Base-by-base conservation (phyloP, 352 stramenopile genomes). In the Phytophthora lateralis region DNA sequence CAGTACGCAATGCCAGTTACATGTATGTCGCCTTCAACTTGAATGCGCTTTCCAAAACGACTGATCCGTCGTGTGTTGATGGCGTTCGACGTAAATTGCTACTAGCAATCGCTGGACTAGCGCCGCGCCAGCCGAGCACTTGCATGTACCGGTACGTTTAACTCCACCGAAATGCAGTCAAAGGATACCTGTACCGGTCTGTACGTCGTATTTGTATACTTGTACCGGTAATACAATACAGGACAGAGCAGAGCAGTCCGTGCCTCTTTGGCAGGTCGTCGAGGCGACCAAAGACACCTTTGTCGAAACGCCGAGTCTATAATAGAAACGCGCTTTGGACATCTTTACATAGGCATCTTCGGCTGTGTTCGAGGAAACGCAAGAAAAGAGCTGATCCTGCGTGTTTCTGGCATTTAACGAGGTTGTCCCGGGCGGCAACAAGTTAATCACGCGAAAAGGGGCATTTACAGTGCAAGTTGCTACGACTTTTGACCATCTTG, bases 261-360 rank as follows among this genome's bases (percentile, higher is more conserved):
- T 39, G 34, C 34, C 10, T 15, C 14, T 34, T 44, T 43, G 14
- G 17, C n/a, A 9, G 26, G 12, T 8, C 32, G 24, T 4, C 53
- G 30, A 44, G 15, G 26, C 27, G 34, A 41, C 15, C 47, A 21
- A 55, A 55, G 11, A 15, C 48, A 61, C 55, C 61, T 69, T 69
- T 66, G 55, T 55, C 41, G 56, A 56, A 49, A 39, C 32, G 17
- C 12, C 29, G 46, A 64, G 32, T 38, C 14, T 38, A 24, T 24
- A 39, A 27, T 65, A 71, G 63, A 71, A 66, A 71, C 56, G 63
- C 63, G 37, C 38, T 54, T 20, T 27, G 5, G 43, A 55, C 56
- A 55, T 66, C 58, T 71, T 61, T 71, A 71, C 56, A 66, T 58
- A 43, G 11, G n/a, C 49, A 71, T 71, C 56, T 57, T 71, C 48